Evolutionary conservation across 257 asterid species (phyloP).

Genomic region (Fraxinus pennsylvanica): DNA sequence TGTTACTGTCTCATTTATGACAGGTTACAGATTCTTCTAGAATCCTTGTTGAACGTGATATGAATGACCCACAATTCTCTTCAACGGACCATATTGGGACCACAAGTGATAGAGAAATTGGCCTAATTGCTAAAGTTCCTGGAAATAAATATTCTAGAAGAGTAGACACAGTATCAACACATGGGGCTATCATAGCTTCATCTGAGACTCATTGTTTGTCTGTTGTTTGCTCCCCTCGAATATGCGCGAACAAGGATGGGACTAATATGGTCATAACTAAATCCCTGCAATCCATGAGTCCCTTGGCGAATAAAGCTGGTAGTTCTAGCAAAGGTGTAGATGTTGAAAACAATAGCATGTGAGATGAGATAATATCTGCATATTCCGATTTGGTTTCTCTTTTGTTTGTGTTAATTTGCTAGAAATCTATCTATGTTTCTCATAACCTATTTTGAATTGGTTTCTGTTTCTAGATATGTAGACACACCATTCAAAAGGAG

Average conservation of each 20-base stretch:
- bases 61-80: slow-evolving; percentile 45
- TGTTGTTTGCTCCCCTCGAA: slow-evolving; percentile 65
- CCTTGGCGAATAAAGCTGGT: slow-evolving; percentile 49
- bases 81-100: slow-evolving; percentile 64
- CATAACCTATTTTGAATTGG: not conserved
- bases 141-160: slow-evolving; percentile 44
- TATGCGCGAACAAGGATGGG: slow-evolving; percentile 51
- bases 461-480: slow-evolving; percentile 47
- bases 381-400: not conserved
- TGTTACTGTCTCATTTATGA: slow-evolving; percentile 18
- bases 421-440: slow-evolving; percentile 14
- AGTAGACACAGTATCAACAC: slow-evolving; percentile 46
- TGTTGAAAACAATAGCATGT: slow-evolving; percentile 63
- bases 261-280: slow-evolving; percentile 48
- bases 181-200: slow-evolving; percentile 47
- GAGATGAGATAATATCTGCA: slow-evolving; percentile 34
- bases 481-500: slow-evolving; percentile 46
- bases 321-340: slow-evolving; percentile 51
- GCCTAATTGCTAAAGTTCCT: slow-evolving; percentile 40
- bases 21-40: slow-evolving; percentile 57
- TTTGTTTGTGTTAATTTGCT: slow-evolving; percentile 1
- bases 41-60: slow-evolving; percentile 55
- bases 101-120: slow-evolving; percentile 42
- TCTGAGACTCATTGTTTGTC: slow-evolving; percentile 19
- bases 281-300: slow-evolving; percentile 50